Evolutionary conservation across 2,329 filamentous ascomycete species (phyloP).

Genomic region (Colletotrichum sp.): DNA sequence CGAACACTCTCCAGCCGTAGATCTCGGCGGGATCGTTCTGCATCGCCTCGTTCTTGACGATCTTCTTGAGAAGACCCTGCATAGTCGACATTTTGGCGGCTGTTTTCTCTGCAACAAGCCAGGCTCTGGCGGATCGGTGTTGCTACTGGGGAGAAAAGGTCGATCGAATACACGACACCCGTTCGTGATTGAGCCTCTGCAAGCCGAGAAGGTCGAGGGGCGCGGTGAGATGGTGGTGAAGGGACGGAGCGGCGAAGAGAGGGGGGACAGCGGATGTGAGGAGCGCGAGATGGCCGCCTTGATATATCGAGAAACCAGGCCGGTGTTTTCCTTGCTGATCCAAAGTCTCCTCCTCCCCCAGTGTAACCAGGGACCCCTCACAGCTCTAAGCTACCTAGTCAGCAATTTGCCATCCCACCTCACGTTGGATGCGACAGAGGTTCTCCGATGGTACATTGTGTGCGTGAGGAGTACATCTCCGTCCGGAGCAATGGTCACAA

Average conservation of each 20-base stretch:
- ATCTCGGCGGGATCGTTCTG: constrained; percentile 69
- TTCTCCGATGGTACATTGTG: background rate
- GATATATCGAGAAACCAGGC: constrained; percentile 12
- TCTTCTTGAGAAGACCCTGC: constrained; percentile 38
- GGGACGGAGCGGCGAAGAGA: background rate
- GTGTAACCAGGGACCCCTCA: constrained; percentile 15
- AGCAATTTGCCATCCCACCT: background rate
- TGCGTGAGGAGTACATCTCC: constrained; percentile 2
- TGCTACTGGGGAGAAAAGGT: background rate
- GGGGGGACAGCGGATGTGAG: background rate
- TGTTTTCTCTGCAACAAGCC: constrained; percentile 6
- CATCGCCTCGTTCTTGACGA: constrained; percentile 64
- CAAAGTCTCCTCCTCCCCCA: background rate
- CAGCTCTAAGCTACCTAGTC: background rate
- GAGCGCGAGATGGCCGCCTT: background rate
- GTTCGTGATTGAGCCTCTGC: background rate
- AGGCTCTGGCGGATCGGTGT: constrained; percentile 17
- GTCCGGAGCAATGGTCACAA: constrained; percentile 4
- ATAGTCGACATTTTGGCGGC: constrained; percentile 14
- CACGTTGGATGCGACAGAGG: background rate
- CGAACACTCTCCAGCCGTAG: constrained; percentile 71
- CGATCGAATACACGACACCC: constrained; percentile 6
- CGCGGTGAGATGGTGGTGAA: background rate
- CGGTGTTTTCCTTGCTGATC: constrained; percentile 4
- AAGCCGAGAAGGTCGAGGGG: background rate